A percentile compares a stretch with the other conserved stretches of the same genome.
These are phyloP conservation scores for Trichodelitschia bisporula DNA, from an alignment of 495 filamentous ascomycete genomes.

Conservation along the genomic window DNA sequence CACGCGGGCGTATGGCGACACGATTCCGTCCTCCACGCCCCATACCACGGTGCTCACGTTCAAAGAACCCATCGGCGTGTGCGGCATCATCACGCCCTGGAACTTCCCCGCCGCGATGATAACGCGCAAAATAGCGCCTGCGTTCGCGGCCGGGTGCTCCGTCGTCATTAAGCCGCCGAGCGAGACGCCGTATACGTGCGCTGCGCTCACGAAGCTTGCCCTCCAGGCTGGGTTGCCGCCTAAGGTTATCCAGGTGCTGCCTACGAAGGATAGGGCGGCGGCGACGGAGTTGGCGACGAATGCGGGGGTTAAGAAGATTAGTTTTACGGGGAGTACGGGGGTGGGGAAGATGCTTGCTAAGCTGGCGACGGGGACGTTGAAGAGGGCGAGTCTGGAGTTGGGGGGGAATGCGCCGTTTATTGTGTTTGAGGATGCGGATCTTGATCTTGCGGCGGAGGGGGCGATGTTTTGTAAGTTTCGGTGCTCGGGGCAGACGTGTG, in stretches of 20 bases:
- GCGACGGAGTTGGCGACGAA: conserved; percentile 46
- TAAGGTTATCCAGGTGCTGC: conserved; percentile 65
- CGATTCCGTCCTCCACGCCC: conserved; percentile 1
- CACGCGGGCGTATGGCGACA: conserved; percentile 7
- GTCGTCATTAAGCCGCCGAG: conserved; percentile 65
- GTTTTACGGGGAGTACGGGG: conserved; percentile 67
- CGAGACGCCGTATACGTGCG: conserved; percentile 66
- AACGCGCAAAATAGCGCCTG: conserved; percentile 67
- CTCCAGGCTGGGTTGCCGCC: conserved; percentile 63
- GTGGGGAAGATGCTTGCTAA: conserved; percentile 18
- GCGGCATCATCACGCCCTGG: conserved; percentile 24
- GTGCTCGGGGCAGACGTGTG: neutral
- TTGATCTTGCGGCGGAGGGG: neutral
- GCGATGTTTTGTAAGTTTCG: neutral
- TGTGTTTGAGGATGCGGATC: conserved; percentile 2
- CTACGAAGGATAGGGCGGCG: conserved; percentile 42
- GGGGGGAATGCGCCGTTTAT: conserved; percentile 2
- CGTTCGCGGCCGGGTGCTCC: conserved; percentile 63
- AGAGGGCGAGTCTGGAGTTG: conserved; percentile 1
- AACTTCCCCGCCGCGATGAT: conserved; percentile 93
- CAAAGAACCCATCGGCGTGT: conserved; percentile 9
- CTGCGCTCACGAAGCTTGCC: conserved; percentile 63
- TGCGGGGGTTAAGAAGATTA: conserved; percentile 55
- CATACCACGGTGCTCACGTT: conserved; percentile 5
- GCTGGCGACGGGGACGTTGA: neutral